Conservation (phyloP, 2,329 filamentous ascomycete genomes). For the Exserohilum rostratum region DNA sequence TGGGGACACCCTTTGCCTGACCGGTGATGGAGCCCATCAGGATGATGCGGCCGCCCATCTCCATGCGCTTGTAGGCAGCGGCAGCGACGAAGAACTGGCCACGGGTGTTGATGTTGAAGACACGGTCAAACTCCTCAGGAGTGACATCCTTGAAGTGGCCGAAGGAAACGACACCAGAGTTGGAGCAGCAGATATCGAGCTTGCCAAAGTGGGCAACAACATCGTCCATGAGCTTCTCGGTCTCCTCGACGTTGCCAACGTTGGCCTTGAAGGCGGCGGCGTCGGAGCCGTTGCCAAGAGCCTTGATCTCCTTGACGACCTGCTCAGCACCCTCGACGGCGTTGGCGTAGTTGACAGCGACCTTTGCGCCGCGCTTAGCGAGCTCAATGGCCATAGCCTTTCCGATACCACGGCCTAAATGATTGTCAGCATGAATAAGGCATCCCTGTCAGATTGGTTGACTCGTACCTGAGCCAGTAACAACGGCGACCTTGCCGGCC, state of each 20-base stretch:
- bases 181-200: conserved; percentile 73
- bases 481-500: conserved; percentile 61
- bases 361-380: conserved; percentile 68
- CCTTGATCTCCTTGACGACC: conserved; percentile 70
- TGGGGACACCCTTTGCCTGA: conserved; percentile 62
- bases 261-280: conserved; percentile 71
- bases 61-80: conserved; percentile 61
- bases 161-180: conserved; percentile 65
- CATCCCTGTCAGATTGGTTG: not conserved
- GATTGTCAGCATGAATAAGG: conserved; percentile 24
- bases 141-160: conserved; percentile 61
- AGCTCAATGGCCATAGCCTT: conserved; percentile 70
- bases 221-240: conserved; percentile 66
- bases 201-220: conserved; percentile 68
- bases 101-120: conserved; percentile 67
- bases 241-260: conserved; percentile 68
- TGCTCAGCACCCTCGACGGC: conserved; percentile 67
- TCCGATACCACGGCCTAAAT: conserved; percentile 67
- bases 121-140: conserved; percentile 63
- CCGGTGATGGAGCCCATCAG: conserved; percentile 63
- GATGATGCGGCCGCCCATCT: conserved; percentile 59
- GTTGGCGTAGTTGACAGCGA: conserved; percentile 72
- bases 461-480: conserved; percentile 57
- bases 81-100: conserved; percentile 68
- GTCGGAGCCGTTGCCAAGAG: conserved; percentile 63